Percentiles rank a stretch among this genome's conserved stretches.
Conservation (phyloP, 108 stramenopile species). For the Pseudonitzschia pungens region DNA sequence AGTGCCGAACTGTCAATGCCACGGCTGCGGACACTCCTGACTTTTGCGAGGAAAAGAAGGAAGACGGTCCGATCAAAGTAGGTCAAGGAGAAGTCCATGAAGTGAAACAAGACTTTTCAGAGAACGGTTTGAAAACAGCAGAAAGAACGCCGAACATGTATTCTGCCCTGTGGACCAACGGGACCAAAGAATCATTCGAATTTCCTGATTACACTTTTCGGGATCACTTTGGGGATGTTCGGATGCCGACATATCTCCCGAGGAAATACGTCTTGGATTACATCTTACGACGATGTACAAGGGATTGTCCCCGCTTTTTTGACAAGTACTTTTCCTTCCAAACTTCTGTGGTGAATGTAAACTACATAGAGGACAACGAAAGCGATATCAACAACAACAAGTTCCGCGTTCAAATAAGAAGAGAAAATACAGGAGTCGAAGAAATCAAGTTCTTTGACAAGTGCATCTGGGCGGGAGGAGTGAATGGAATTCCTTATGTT, state of each 20-base stretch:
- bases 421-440: slow-evolving; percentile 18
- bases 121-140: not conserved
- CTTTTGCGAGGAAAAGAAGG: slow-evolving; percentile 9
- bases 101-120: slow-evolving; percentile 9
- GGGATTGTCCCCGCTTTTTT: slow-evolving; percentile 46
- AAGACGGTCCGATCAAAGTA: slow-evolving; percentile 15
- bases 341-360: slow-evolving; percentile 41
- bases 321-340: slow-evolving; percentile 49
- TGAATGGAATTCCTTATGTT: slow-evolving; percentile 42
- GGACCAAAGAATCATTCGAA: slow-evolving; percentile 45
- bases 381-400: slow-evolving; percentile 14
- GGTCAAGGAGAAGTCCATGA: slow-evolving; percentile 19
- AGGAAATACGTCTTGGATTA: slow-evolving; percentile 48
- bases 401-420: slow-evolving; percentile 29
- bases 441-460: slow-evolving; percentile 44
- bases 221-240: slow-evolving; percentile 51
- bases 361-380: slow-evolving; percentile 3
- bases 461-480: slow-evolving; percentile 68
- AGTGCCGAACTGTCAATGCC: not conserved
- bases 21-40: not conserved
- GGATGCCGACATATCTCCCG: slow-evolving; percentile 46
- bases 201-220: slow-evolving; percentile 63
- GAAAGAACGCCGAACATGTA: slow-evolving; percentile 36
- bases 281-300: slow-evolving; percentile 43
- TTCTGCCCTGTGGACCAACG: slow-evolving; percentile 58